Conservation (phyloP, 2,329 filamentous ascomycete genomes). For the Phoma sp. region DNA sequence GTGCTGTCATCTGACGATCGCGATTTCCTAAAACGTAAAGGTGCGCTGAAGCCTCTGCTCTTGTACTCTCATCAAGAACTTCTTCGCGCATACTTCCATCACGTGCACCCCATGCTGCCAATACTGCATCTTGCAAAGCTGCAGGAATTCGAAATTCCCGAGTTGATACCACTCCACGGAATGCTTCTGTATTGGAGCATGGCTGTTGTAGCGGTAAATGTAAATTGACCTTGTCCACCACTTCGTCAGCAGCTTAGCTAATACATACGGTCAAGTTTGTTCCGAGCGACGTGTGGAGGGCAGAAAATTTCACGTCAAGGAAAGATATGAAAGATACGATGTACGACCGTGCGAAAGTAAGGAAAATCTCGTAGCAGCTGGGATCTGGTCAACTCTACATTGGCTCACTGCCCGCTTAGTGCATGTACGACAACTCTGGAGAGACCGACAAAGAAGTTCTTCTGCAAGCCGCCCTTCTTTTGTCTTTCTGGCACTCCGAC, state of each 20-base stretch:
- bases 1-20: constrained; percentile 2
- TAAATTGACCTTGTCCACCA: background rate
- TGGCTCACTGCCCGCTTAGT: background rate
- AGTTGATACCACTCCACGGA: background rate
- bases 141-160: background rate
- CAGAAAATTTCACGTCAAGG: constrained; percentile 3
- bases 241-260: background rate
- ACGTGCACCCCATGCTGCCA: constrained; percentile 10
- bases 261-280: background rate
- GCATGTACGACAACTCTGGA: constrained; percentile 12
- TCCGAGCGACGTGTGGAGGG: constrained; percentile 3
- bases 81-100: constrained; percentile 10
- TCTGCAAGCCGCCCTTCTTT: constrained; percentile 6
- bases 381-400: too few relatives aligned
- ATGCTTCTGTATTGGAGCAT: constrained; percentile 15
- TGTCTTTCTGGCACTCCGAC: constrained; percentile 15
- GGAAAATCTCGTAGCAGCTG: background rate
- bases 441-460: constrained; percentile 11
- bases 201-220: constrained; percentile 12
- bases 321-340: constrained; percentile 15
- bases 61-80: constrained; percentile 2
- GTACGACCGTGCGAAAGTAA: constrained; percentile 9
- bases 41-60: background rate
- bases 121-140: constrained; percentile 1
- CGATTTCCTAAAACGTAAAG: constrained; percentile 11